Evolutionary conservation across 202 grass and related monocot species (phyloP).

Genomic region (Bolboschoenoplectus hybrid): DNA sequence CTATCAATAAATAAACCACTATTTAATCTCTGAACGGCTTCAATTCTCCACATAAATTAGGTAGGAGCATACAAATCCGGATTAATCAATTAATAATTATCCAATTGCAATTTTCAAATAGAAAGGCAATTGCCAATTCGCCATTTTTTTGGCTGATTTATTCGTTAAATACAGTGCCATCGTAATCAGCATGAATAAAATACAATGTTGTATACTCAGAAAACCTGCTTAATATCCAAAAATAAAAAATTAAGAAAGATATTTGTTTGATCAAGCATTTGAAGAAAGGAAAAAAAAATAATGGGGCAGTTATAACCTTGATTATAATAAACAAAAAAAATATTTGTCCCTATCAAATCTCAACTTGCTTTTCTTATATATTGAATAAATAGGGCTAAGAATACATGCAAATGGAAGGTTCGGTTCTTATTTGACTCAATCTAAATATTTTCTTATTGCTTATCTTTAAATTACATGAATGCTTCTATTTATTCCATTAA

Average conservation of each 20-base stretch:
- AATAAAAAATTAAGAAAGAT: not conserved
- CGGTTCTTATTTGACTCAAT: not conserved
- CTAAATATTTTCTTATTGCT: no score
- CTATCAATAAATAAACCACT: not conserved
- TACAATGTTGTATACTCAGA: not conserved
- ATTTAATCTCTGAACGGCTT: not conserved
- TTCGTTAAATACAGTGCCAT: not conserved
- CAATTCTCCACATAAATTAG: slow-evolving; percentile 24
- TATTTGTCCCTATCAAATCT: not conserved
- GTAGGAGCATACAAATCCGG: not conserved
- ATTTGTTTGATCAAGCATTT: not conserved
- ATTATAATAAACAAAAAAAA: not conserved
- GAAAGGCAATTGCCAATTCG: not conserved
- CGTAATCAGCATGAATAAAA: slow-evolving; percentile 1
- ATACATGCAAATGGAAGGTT: not conserved
- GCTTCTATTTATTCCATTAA: not conserved
- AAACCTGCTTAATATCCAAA: not conserved
- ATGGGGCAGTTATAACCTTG: not conserved
- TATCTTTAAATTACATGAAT: not conserved
- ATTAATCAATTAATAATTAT: not conserved
- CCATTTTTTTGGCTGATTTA: not conserved
- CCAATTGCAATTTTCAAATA: slow-evolving; percentile 2
- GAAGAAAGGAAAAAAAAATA: not conserved
- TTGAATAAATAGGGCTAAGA: not conserved
- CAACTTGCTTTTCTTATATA: not conserved